A percentile compares a stretch with the other conserved stretches of the same genome.
phyloP scores from a whole-genome alignment of 2,329 filamentous ascomycete species.

The Fusarium tjaetaba region DNA sequence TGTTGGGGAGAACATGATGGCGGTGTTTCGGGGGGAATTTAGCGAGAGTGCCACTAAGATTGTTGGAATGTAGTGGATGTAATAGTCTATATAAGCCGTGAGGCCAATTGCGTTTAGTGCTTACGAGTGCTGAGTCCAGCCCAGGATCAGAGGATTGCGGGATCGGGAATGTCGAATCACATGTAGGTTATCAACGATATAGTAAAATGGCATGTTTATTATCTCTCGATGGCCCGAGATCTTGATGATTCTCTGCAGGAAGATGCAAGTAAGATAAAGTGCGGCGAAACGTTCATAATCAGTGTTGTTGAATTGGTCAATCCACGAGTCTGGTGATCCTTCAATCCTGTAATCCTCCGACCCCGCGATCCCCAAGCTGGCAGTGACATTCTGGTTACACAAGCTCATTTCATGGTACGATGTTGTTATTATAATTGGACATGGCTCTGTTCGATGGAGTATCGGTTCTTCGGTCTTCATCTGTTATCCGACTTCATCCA shows the following conservation, averaged over 20 bases:
- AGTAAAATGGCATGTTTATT: not conserved
- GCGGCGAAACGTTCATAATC: not conserved
- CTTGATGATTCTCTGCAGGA: not conserved
- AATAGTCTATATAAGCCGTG: not conserved
- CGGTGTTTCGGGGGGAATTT: not conserved
- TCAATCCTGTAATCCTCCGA: not conserved
- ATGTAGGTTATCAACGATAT: rapidly evolving
- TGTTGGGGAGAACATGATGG: not conserved
- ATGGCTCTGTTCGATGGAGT: not conserved
- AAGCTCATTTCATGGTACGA: not conserved
- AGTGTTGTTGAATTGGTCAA: not conserved
- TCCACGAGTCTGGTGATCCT: not conserved
- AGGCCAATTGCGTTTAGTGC: not conserved
- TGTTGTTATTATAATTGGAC: not conserved
- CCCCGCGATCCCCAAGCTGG: not conserved
- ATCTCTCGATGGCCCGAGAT: not conserved
- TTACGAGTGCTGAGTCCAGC: not conserved
- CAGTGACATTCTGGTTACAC: not conserved
- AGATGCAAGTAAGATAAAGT: not conserved
- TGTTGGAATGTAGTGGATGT: not conserved
- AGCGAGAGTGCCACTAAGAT: not conserved
- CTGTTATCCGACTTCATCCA: not conserved
- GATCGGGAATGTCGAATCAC: not conserved
- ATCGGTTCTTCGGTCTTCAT: not conserved
- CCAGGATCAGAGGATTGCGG: not conserved